These are phyloP conservation scores for Capsella bursapastoris DNA, from an alignment of 345 rosid genomes.

Conservation along the genomic window DNA sequence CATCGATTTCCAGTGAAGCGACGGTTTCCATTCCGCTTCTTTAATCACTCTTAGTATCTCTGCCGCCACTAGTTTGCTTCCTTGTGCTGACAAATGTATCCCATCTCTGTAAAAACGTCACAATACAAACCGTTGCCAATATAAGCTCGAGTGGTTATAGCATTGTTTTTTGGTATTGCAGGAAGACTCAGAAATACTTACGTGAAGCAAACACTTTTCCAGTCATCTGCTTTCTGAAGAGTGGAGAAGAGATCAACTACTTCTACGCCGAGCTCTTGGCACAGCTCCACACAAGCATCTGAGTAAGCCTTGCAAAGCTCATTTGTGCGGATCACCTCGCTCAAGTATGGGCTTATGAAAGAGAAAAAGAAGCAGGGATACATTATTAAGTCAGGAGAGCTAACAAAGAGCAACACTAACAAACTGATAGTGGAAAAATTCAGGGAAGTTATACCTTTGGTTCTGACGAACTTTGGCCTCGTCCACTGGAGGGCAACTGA, in stretches of 20 bases:
- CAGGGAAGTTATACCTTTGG: conserved; percentile 57
- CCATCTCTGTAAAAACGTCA: conserved; percentile 64
- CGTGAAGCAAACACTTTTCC: conserved; percentile 83
- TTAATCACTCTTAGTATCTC: conserved; percentile 82
- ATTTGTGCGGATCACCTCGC: conserved; percentile 84
- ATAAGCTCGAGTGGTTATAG: neutral
- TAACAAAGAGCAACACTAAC: neutral
- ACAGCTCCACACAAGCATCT: conserved; percentile 78
- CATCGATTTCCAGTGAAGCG: conserved; percentile 92
- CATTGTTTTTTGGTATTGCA: neutral
- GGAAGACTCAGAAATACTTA: conserved; percentile 48
- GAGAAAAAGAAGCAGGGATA: neutral
- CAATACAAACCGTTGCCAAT: neutral
- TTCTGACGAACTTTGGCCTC: conserved; percentile 66
- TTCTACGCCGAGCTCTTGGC: conserved; percentile 70
- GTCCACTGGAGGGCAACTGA: conserved; percentile 87
- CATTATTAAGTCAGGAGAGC: neutral
- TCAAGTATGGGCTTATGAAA: conserved; percentile 60
- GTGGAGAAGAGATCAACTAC: conserved; percentile 80
- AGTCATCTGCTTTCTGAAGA: conserved; percentile 63
- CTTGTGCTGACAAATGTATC: conserved; percentile 82
- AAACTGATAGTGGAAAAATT: neutral
- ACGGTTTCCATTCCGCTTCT: conserved; percentile 86
- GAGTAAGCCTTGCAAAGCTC: conserved; percentile 80
- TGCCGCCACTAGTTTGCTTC: conserved; percentile 81